Evolutionary conservation across 305 asterid species (phyloP).

Genomic region (Withania somnifera): DNA sequence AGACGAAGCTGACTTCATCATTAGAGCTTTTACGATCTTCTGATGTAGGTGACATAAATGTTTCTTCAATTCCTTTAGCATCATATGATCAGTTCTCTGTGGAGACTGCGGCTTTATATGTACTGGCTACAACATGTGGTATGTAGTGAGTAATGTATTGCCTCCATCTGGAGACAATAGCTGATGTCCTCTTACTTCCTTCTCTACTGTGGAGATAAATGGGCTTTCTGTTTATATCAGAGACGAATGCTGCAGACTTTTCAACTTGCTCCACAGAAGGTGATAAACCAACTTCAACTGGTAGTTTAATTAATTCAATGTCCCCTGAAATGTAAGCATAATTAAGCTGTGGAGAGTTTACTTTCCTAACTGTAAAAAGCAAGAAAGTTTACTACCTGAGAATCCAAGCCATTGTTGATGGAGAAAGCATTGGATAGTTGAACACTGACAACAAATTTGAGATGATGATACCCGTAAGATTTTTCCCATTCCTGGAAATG

Average conservation of each 20-base stretch:
- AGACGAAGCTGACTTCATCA: slow-evolving; percentile 10
- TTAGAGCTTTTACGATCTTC: slow-evolving; percentile 20
- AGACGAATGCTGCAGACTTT: slow-evolving; percentile 55
- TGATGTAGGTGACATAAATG: slow-evolving; percentile 11
- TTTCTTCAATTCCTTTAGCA: slow-evolving; percentile 31
- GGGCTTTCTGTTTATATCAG: slow-evolving; percentile 56
- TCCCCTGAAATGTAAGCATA: too few species aligned
- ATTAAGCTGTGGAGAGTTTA: too few species aligned
- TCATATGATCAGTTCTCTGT: slow-evolving; percentile 24
- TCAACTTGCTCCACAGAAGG: slow-evolving; percentile 80
- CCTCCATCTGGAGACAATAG: slow-evolving; percentile 92
- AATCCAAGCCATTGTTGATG: too few species aligned
- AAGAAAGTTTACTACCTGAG: too few species aligned
- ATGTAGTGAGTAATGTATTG: slow-evolving; percentile 44
- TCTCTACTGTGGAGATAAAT: slow-evolving; percentile 85
- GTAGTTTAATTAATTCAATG: slow-evolving; percentile 64
- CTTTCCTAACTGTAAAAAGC: too few species aligned
- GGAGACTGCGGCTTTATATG: slow-evolving; percentile 15
- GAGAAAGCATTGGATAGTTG: too few species aligned
- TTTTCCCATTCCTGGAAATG: too few species aligned
- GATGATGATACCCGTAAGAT: too few species aligned
- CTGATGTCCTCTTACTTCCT: slow-evolving; percentile 79
- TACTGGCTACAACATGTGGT: slow-evolving; percentile 17
- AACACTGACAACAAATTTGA: too few species aligned
- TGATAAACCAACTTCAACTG: slow-evolving; percentile 68